Evolutionary conservation across 768 basidiomycete genomes (phyloP).

Genomic region (Dictyophora rubrovolvata): DNA sequence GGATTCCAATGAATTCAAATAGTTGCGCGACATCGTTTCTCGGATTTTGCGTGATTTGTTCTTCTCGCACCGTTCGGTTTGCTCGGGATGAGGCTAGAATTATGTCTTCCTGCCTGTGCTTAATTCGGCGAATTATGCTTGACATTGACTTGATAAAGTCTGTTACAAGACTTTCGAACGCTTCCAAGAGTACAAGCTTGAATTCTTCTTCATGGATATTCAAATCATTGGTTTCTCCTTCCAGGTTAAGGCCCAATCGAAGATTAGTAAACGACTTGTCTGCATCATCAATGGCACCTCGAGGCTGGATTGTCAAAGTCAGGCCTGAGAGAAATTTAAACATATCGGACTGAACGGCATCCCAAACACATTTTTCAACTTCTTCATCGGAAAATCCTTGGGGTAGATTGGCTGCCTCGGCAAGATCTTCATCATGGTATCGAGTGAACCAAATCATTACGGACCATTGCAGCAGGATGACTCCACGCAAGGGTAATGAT

Average conservation of each 20-base stretch:
- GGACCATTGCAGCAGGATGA: conserved; percentile 77
- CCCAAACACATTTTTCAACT: conserved; percentile 72
- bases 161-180: conserved; percentile 57
- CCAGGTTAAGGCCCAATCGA: conserved; percentile 1
- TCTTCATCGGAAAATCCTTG: conserved; percentile 64
- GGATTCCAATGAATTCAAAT: conserved; percentile 71
- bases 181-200: conserved; percentile 43
- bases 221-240: conserved; percentile 19
- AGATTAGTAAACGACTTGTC: conserved; percentile 22
- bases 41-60: conserved; percentile 30
- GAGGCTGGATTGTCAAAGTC: conserved; percentile 45
- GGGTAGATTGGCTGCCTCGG: conserved; percentile 32
- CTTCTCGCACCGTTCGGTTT: conserved; percentile 36
- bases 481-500: conserved; percentile 59
- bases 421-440: conserved; percentile 54
- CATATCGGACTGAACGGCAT: conserved; percentile 73
- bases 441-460: conserved; percentile 72
- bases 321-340: conserved; percentile 62
- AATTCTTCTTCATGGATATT: conserved; percentile 38
- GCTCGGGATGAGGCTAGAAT: conserved; percentile 57
- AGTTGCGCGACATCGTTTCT: conserved; percentile 81
- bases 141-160: conserved; percentile 21
- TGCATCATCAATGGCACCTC: conserved; percentile 23
- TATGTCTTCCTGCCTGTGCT: conserved; percentile 81
- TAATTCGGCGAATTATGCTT: conserved; percentile 38